phyloP scores from a whole-genome alignment of 305 asterid species.

The Fraxinus paxiana region DNA sequence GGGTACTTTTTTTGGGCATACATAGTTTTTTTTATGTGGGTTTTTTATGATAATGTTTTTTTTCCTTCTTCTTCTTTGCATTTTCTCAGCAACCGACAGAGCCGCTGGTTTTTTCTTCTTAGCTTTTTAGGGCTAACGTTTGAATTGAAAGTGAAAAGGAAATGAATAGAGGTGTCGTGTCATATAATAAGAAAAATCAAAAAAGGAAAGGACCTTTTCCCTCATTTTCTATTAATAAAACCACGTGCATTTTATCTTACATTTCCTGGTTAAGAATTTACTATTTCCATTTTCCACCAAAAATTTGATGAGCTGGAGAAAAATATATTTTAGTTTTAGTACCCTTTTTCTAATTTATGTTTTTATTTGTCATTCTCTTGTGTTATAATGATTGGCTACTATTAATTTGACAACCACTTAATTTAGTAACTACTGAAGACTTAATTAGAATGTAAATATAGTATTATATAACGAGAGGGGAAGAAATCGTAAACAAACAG shows the following conservation, averaged over 20 bases:
- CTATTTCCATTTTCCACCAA: constrained; percentile 11
- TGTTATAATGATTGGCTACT: not conserved
- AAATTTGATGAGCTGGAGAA: constrained; percentile 24
- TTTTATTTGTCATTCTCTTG: not conserved
- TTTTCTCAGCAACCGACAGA: constrained; percentile 4
- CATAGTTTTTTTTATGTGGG: constrained; percentile 18
- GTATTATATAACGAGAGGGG: not conserved
- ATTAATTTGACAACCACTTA: constrained; percentile 2
- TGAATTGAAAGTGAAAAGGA: not conserved
- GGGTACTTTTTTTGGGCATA: not conserved
- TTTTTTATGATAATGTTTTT: not conserved
- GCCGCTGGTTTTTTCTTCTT: not conserved
- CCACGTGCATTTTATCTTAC: constrained; percentile 19
- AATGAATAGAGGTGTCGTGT: constrained; percentile 20
- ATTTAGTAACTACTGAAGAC: not conserved
- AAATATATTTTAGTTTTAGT: not conserved
- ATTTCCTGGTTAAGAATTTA: constrained; percentile 15
- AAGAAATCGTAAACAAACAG: constrained; percentile 7
- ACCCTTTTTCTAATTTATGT: not conserved
- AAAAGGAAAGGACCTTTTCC: not conserved
- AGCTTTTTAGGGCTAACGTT: constrained; percentile 11
- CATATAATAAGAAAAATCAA: not conserved
- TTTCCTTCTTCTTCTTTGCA: not conserved
- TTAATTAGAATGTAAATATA: not conserved
- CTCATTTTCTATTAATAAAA: not conserved